Conservation (phyloP, 2,329 filamentous ascomycete species). For the Cadophora luteo-olivacea region DNA sequence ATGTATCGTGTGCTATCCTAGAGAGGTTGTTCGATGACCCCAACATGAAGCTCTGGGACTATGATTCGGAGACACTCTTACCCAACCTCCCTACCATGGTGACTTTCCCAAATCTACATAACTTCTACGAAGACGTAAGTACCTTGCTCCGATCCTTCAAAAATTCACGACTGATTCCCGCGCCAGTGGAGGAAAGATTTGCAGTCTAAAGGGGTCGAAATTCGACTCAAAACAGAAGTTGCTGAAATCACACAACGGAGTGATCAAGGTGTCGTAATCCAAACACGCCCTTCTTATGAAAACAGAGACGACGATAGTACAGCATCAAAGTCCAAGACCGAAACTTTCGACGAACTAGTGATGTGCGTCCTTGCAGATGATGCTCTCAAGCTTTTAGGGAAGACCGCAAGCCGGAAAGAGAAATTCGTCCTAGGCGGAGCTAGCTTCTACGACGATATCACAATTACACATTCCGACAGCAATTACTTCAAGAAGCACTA, state of each 20-base stretch:
- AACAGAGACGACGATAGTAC: conserved; percentile 49
- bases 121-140: conserved; percentile 59
- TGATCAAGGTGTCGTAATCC: conserved; percentile 59
- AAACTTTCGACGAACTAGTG: conserved; percentile 70
- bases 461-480: conserved; percentile 70
- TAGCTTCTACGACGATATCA: conserved; percentile 73
- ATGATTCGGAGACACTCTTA: conserved; percentile 59
- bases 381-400: conserved; percentile 64
- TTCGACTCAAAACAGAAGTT: conserved; percentile 63
- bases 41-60: conserved; percentile 66
- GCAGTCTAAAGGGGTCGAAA: conserved; percentile 58
- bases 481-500: conserved; percentile 73
- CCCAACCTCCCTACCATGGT: conserved; percentile 70
- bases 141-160: not conserved
- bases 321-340: conserved; percentile 51
- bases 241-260: conserved; percentile 58
- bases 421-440: conserved; percentile 73
- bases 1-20: conserved; percentile 73
- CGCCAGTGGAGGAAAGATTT: conserved; percentile 60
- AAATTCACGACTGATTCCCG: not conserved
- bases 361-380: conserved; percentile 71
- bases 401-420: conserved; percentile 65
- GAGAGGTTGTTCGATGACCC: conserved; percentile 64
- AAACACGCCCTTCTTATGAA: conserved; percentile 55
- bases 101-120: conserved; percentile 66